Conservation (phyloP, 2,329 filamentous ascomycete genomes). For the Sporothrix phasma region DNA sequence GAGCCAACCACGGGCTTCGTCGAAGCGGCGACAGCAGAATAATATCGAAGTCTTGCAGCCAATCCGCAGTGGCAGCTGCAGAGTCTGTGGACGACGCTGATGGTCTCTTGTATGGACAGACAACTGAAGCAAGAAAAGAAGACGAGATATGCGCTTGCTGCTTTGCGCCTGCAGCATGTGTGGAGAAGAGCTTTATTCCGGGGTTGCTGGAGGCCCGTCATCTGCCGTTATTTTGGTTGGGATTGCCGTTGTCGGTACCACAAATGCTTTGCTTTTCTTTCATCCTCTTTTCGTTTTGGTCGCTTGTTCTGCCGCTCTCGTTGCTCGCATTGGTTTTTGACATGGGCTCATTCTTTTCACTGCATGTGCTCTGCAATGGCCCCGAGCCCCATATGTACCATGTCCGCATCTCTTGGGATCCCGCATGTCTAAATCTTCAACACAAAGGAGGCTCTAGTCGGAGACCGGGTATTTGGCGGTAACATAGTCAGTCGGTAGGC, state of each 20-base stretch:
- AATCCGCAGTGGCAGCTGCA: background rate
- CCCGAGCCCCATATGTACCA: background rate
- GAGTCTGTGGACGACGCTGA: background rate
- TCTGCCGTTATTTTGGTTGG: background rate
- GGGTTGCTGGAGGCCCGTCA: background rate
- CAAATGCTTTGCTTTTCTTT: background rate
- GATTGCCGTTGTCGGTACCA: background rate
- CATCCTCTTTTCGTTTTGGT: background rate
- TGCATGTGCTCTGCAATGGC: background rate
- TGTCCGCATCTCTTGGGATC: background rate
- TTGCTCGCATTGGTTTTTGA: background rate
- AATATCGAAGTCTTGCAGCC: background rate
- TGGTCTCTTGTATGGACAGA: background rate
- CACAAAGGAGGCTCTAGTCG: background rate
- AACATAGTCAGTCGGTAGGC: background rate
- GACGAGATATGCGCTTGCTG: background rate
- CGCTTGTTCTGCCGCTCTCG: background rate
- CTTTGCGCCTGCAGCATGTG: background rate
- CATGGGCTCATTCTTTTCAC: background rate
- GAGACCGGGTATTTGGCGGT: background rate
- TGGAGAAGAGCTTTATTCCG: background rate
- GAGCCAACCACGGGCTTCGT: background rate
- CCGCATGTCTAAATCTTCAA: background rate
- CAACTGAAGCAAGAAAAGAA: background rate
- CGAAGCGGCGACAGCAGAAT: conserved; percentile 2